These are phyloP conservation scores for Podaxis mareebaensis DNA, from an alignment of 768 basidiomycete genomes.

Conservation along the genomic window DNA sequence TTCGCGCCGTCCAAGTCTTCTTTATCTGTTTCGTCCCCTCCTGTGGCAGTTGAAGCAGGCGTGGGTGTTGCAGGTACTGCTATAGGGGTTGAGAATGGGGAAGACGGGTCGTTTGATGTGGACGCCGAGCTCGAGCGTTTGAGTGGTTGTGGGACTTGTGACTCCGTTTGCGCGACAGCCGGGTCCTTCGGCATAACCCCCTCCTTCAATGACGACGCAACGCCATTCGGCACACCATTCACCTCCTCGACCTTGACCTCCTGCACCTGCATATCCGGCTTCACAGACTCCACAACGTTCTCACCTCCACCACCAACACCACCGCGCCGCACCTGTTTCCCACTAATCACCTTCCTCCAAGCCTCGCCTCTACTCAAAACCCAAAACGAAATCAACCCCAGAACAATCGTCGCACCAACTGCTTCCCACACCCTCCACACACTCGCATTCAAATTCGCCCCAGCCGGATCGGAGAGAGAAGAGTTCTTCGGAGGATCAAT, in stretches of 20 bases:
- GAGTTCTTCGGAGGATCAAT: conserved; percentile 12
- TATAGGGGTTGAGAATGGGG: background rate
- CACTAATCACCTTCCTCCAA: background rate
- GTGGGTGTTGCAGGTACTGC: background rate
- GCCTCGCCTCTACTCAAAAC: conserved; percentile 8
- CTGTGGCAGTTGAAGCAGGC: conserved; percentile 25
- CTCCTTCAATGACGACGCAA: background rate
- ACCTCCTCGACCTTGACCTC: background rate
- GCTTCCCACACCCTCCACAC: conserved; percentile 15
- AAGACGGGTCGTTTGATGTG: background rate
- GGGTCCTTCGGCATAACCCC: background rate
- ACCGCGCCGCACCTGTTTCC: background rate
- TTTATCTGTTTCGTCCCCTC: conserved; percentile 62
- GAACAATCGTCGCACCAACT: conserved; percentile 10
- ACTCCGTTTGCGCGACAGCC: background rate
- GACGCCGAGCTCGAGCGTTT: background rate
- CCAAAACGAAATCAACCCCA: conserved; percentile 22
- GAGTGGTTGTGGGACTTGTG: no score
- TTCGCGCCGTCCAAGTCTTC: conserved; percentile 31
- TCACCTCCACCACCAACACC: no score
- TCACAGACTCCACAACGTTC: no score
- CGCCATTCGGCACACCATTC: background rate
- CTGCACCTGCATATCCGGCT: background rate
- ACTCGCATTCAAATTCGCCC: background rate
- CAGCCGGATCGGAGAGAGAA: background rate